phyloP scores from a whole-genome alignment of 345 rosid species.

The Eucalyptus urophylla region DNA sequence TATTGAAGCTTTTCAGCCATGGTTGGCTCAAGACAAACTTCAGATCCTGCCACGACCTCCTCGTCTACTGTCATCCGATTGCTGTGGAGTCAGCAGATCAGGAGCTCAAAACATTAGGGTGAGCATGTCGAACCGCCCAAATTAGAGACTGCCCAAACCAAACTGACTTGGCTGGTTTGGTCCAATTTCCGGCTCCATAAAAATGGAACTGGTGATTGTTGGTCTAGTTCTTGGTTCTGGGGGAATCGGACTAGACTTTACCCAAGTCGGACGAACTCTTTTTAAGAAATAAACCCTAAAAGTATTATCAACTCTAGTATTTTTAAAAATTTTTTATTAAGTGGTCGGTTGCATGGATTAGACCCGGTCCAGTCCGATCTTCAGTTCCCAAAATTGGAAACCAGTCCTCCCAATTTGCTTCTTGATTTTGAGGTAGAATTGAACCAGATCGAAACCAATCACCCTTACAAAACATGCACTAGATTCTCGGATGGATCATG shows the following conservation, averaged over 20 bases:
- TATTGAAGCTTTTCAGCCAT: background rate
- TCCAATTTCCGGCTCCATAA: rapidly evolving
- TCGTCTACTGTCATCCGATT: background rate
- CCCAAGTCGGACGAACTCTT: rapidly evolving
- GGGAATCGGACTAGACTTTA: rapidly evolving
- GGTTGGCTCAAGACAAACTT: background rate
- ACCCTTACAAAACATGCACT: background rate
- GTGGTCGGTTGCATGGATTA: rapidly evolving
- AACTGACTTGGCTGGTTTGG: too few relatives aligned
- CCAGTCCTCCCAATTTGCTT: rapidly evolving
- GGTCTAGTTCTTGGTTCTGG: rapidly evolving
- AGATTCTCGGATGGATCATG: background rate
- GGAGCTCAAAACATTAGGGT: background rate
- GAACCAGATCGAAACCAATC: rapidly evolving
- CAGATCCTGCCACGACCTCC: background rate
- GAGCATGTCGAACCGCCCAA: rapidly evolving
- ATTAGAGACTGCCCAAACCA: too few relatives aligned
- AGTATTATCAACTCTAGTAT: too few relatives aligned
- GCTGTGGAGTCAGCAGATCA: background rate
- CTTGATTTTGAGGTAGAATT: too few relatives aligned
- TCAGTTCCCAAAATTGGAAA: too few relatives aligned
- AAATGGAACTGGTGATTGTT: rapidly evolving
- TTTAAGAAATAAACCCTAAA: too few relatives aligned
- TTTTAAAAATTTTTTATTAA: too few relatives aligned
- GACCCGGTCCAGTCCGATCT: too few relatives aligned